Conservation (phyloP, 441 rosid genomes). For the Arabidopsis lyrata region DNA sequence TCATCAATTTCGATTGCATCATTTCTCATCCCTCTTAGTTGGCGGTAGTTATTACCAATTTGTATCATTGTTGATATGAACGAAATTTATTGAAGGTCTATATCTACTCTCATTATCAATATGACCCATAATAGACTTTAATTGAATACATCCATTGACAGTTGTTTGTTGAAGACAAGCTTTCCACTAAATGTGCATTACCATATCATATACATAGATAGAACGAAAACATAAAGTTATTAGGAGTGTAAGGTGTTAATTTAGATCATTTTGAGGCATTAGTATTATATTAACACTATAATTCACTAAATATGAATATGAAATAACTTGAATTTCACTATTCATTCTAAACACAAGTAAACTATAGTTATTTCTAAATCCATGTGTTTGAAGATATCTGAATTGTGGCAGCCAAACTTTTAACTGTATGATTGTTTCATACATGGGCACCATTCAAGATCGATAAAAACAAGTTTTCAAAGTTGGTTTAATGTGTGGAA, state of each 20-base stretch:
- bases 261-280: neutral
- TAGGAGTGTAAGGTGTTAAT: neutral
- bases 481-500: neutral
- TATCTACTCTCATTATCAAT: neutral
- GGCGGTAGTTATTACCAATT: neutral
- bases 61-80: neutral
- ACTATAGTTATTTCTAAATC: neutral
- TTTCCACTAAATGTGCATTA: neutral
- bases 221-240: neutral
- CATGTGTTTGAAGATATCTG: neutral
- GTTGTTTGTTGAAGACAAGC: neutral
- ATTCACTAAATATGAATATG: neutral
- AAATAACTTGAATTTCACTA: neutral
- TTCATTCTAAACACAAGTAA: neutral
- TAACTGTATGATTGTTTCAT: neutral
- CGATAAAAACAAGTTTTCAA: neutral
- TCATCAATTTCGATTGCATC: conserved; percentile 5
- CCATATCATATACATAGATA: neutral
- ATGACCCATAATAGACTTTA: neutral
- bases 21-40: neutral
- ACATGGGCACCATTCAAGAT: neutral
- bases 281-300: neutral
- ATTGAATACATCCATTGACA: neutral
- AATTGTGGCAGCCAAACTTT: neutral
- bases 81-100: neutral